Base-by-base conservation (phyloP, 2,329 filamentous ascomycete species). In the Dactylonectria estremocensis region DNA sequence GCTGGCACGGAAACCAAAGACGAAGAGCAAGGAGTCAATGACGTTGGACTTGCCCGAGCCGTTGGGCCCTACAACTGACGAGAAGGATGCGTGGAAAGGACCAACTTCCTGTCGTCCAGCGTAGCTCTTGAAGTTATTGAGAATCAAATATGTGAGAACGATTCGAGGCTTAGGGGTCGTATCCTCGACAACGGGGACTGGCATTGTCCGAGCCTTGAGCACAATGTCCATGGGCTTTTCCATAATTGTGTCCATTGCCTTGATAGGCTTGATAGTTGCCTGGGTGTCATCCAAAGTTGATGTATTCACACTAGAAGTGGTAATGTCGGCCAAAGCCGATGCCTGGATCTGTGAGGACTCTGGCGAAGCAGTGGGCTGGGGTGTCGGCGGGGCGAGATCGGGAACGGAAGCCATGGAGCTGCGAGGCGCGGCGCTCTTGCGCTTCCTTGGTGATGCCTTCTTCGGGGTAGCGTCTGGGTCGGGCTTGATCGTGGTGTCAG, bases 51-150 rank as follows among this genome's bases (percentile, higher is more conserved):
- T 99, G 66, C 96, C 96, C 10, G 96, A 99, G 68, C 96, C 96
- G 79, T 99, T 99, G 56, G 97, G 96, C 1, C 96, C 97, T 10
- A 99, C 96, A 2, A 99, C 96, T 0, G 96, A 98, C 1, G 96
- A 98, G 83, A 99, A 99, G 0, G 96, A 99, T 2, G 94, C 89
- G 80, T 99, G 96, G 80, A 99, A 99, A 0, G 96, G 96, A 0
- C 96, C 96, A 66, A 99, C 96, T 82, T 97, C 92, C 80, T 99
- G 96, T 69, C 93, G 88, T 4, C 96, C 96, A 16, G 96, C 96
- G 80, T 99, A 99, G 84, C 95, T 98, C 85, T 99, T 99, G 89
- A 99, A 99, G 82, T 99, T 99, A 72, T 90, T 97, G 74, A 99
- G 87, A 67, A 97, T 91, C 55, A 99, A 86, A 78, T 97, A 94